These are phyloP conservation scores for Rhododendron williamsianum DNA, from an alignment of 148 eudicot species.

Conservation along the genomic window DNA sequence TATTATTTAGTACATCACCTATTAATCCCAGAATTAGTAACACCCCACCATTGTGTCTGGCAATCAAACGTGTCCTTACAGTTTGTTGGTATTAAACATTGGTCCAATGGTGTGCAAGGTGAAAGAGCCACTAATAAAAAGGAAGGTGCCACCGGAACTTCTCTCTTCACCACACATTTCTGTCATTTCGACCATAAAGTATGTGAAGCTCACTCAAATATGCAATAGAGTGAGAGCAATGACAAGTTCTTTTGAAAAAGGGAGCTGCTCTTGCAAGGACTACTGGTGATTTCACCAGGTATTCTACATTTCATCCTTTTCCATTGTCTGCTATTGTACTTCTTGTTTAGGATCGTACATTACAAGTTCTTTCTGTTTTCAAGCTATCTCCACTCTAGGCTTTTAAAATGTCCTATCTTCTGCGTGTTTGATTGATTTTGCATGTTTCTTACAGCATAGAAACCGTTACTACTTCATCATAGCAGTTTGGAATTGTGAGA, in stretches of 20 bases:
- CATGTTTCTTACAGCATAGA: background rate
- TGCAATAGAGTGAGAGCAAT: too few relatives aligned
- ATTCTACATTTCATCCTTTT: background rate
- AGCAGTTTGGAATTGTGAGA: background rate
- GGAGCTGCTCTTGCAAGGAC: constrained; percentile 33
- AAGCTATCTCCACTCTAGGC: background rate
- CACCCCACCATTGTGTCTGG: too few relatives aligned
- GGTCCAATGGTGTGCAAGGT: too few relatives aligned
- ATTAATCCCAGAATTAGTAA: too few relatives aligned
- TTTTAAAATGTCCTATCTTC: constrained; percentile 3
- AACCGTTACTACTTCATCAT: background rate
- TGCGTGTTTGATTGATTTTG: background rate
- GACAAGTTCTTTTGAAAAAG: constrained; percentile 18
- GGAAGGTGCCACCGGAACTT: too few relatives aligned
- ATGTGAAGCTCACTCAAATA: too few relatives aligned
- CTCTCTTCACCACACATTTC: too few relatives aligned
- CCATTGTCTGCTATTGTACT: background rate
- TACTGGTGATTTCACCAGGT: constrained; percentile 13
- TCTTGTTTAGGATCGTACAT: background rate
- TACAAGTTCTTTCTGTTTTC: background rate
- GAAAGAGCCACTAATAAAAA: too few relatives aligned
- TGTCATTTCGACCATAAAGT: too few relatives aligned
- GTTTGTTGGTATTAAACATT: too few relatives aligned
- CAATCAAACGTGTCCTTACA: too few relatives aligned
- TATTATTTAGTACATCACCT: too few relatives aligned